phyloP scores from a whole-genome alignment of 176 grass and related monocot genomes.

The Phyllostachys edulis region DNA sequence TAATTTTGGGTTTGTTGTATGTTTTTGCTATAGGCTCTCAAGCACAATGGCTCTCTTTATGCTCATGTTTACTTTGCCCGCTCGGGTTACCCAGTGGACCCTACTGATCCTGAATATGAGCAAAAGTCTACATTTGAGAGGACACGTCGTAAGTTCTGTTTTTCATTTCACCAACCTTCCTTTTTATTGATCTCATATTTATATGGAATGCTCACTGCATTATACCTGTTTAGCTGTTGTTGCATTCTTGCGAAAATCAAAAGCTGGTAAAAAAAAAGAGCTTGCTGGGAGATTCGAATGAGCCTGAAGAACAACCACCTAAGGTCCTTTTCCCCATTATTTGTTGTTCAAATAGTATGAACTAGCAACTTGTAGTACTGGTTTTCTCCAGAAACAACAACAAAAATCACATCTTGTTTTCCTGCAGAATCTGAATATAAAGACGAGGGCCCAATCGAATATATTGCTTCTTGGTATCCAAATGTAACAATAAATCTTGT shows the following conservation, averaged over 20 bases:
- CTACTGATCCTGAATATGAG: slow-evolving; percentile 93
- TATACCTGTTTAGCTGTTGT: slow-evolving; percentile 69
- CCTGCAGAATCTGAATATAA: slow-evolving; percentile 63
- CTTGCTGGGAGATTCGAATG: slow-evolving; percentile 71
- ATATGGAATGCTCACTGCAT: background rate
- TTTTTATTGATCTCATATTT: slow-evolving; percentile 13
- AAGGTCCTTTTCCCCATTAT: slow-evolving; percentile 44
- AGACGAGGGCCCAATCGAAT: slow-evolving; percentile 74
- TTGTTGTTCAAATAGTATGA: too few species aligned
- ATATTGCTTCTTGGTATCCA: slow-evolving; percentile 92
- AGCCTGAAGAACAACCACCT: slow-evolving; percentile 39
- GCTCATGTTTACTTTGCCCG: slow-evolving; percentile 97
- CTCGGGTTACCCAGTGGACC: slow-evolving; percentile 91
- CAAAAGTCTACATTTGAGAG: slow-evolving; percentile 78
- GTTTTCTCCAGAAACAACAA: slow-evolving; percentile 29
- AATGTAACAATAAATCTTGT: slow-evolving; percentile 97
- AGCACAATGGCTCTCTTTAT: too few species aligned
- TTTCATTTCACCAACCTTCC: background rate
- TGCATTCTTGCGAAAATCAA: slow-evolving; percentile 83
- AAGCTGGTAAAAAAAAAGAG: slow-evolving; percentile 90
- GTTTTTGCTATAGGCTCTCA: too few species aligned
- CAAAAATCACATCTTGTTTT: background rate
- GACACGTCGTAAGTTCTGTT: slow-evolving; percentile 65
- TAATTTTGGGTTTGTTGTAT: too few species aligned
- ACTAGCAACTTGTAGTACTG: background rate